Evolutionary conservation across 1,139 yeast genomes (phyloP), one percentile per base, ranked within the genome.

Genomic region (Sugiyamaella novakii): DNA sequence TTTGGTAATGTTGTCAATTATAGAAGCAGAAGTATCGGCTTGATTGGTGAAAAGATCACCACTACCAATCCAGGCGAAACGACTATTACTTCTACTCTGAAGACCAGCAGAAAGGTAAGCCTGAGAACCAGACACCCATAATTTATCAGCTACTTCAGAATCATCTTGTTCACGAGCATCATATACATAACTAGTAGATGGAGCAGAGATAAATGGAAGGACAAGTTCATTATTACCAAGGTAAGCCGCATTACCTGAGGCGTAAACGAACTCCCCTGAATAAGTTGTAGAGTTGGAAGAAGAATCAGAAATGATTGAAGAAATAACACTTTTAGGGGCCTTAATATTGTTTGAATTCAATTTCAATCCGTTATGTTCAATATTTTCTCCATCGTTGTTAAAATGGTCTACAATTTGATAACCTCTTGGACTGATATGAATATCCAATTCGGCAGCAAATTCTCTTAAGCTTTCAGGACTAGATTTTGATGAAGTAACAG

Each of bases 61-160:
- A 37, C 86, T 76, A 15, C 98, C 98, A 12, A 85, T 61, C 96
- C 98, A 89, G 11, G 79, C 67, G 40, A 83, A 75, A 60, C 99
- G 81, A 2, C 95, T 87, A 62, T 87, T 88, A 65, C 79, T 78
- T 53, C 83, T 74, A 37, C 85, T 86, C 72, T 94, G 98, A 62
- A 88, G 78, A 1, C 83, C 94, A n/a, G 83, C 95, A 19, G 83
- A 80, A 49, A 87, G 65, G 64, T 74, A 81, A 11, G 88, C 88
- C 69, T 91, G 95, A 45, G 80, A 74, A 22, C 98, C 98, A 42
- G 83, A 73, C 8, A 87, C 83, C 96, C 97, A 94, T 11, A 73
- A 66, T 11, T 63, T 55, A 24, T 61, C 59, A 22, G 63, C 62
- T n/a, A 58, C 59, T 34, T 47, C 46, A 15, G 42, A 31, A 12